Percentiles rank a stretch among this genome's conserved stretches.
These are phyloP conservation scores for Nematocida parisii DNA, from an alignment of 371 early-diverging fungal species.

Conservation along the genomic window DNA sequence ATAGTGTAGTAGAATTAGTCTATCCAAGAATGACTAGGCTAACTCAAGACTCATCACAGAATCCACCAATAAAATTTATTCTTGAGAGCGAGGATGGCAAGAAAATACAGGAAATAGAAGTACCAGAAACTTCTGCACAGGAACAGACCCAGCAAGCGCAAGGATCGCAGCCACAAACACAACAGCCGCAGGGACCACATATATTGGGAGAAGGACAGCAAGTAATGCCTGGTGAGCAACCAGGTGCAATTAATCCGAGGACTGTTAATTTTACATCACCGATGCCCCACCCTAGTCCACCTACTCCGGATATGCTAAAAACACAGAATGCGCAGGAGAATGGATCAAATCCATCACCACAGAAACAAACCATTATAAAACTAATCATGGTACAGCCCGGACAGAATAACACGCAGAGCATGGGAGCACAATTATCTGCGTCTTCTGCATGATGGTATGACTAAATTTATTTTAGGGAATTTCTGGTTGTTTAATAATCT, in stretches of 20 bases:
- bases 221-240: not conserved
- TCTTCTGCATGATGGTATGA: no score
- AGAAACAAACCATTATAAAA: conserved; percentile 9
- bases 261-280: not conserved
- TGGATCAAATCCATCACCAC: not conserved
- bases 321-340: not conserved
- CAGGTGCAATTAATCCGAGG: not conserved
- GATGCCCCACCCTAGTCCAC: not conserved
- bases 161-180: no score
- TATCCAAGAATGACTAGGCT: not conserved
- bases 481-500: no score
- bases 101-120: not conserved
- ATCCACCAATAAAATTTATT: conserved; percentile 4
- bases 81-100: not conserved
- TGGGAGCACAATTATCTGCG: not conserved
- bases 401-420: not conserved
- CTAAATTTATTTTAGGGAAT: no score
- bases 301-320: not conserved
- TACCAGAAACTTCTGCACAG: no score
- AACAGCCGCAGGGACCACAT: not conserved
- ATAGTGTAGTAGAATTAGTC: not conserved
- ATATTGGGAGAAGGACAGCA: not conserved
- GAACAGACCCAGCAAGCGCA: no score
- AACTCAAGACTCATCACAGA: not conserved
- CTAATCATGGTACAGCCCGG: conserved; percentile 20